These are phyloP conservation scores for Pachysandra terminalis DNA, from an alignment of 164 flowering plant species.

Conservation along the genomic window DNA sequence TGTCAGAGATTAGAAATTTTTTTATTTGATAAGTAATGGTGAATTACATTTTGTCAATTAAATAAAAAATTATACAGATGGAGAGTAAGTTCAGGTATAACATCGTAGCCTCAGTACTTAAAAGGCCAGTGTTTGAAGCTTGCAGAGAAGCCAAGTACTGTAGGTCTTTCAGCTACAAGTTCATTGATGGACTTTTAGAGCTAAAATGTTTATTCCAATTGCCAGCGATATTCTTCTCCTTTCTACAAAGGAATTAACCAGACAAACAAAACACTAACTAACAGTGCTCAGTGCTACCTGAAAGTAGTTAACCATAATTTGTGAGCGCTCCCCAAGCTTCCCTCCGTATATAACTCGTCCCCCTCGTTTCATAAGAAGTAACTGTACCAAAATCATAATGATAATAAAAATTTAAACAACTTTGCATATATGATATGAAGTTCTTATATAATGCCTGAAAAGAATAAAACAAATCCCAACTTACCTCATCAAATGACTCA, in stretches of 20 bases:
- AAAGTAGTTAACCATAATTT: conserved; percentile 70
- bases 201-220: too few species aligned
- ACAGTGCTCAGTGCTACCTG: conserved; percentile 42
- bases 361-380: conserved; percentile 93
- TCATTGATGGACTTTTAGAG: not conserved
- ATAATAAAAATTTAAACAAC: not conserved
- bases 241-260: too few species aligned
- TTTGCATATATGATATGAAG: not conserved
- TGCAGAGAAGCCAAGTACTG: not conserved
- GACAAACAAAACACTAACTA: not conserved
- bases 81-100: too few species aligned
- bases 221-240: not conserved
- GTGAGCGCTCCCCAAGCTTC: conserved; percentile 67
- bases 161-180: not conserved
- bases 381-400: conserved; percentile 34
- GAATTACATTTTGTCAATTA: too few species aligned
- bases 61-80: too few species aligned
- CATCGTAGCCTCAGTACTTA: too few species aligned
- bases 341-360: conserved; percentile 93
- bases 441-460: not conserved
- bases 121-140: not conserved
- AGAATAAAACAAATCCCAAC: not conserved
- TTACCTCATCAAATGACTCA: conserved; percentile 98
- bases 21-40: too few species aligned
- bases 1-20: not conserved